Evolutionary conservation across 495 filamentous ascomycete species (phyloP).

Genomic region (Neurospora discreta): DNA sequence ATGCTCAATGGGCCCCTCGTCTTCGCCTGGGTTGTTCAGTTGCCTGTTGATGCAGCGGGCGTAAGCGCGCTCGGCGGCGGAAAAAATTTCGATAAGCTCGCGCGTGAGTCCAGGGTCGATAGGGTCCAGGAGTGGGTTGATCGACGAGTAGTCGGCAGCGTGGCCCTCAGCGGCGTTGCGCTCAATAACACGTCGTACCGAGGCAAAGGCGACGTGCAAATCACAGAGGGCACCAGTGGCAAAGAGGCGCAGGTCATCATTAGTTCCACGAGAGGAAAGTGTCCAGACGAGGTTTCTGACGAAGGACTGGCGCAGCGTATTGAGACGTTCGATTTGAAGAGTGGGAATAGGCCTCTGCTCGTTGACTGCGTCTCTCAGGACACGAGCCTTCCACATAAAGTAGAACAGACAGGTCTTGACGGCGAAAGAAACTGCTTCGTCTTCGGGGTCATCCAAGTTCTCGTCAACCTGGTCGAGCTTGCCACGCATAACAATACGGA

Average conservation of each 20-base stretch:
- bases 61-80: conserved; percentile 58
- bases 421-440: conserved; percentile 61
- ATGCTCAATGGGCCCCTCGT: conserved; percentile 52
- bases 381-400: conserved; percentile 85
- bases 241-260: conserved; percentile 67
- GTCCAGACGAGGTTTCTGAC: conserved; percentile 50
- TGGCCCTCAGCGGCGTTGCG: conserved; percentile 8
- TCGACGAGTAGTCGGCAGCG: conserved; percentile 32
- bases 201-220: conserved; percentile 65
- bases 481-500: conserved; percentile 57
- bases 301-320: conserved; percentile 46
- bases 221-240: conserved; percentile 69
- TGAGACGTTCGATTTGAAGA: conserved; percentile 44
- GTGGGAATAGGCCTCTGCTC: conserved; percentile 32
- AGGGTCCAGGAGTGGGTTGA: conserved; percentile 53
- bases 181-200: conserved; percentile 42
- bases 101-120: conserved; percentile 45
- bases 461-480: conserved; percentile 49
- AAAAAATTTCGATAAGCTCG: conserved; percentile 62
- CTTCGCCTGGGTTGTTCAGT: conserved; percentile 53
- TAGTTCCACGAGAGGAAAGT: conserved; percentile 48
- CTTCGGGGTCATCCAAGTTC: conserved; percentile 56
- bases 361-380: conserved; percentile 29
- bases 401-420: conserved; percentile 70
- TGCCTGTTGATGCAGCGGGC: conserved; percentile 56